Evolutionary conservation across 1,284 basidiomycete genomes (phyloP).

Genomic region (Trichosporon coremiiforme): DNA sequence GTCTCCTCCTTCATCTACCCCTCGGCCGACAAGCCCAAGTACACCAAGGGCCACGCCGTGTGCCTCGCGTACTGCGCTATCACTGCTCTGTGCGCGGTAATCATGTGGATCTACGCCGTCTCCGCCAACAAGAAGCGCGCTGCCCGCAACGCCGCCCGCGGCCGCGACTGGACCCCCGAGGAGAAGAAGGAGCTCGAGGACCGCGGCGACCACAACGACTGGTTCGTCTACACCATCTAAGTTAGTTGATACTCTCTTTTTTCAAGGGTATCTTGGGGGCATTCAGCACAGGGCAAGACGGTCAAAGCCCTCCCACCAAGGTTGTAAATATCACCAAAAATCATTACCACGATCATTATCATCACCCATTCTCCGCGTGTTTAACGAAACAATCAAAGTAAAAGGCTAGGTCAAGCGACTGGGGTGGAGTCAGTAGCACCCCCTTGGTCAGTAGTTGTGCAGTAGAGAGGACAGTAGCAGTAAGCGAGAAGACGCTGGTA

Average conservation of each 20-base stretch:
- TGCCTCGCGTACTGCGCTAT: conserved; percentile 42
- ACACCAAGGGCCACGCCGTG: conserved; percentile 43
- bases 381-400: not conserved
- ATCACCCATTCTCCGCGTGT: not conserved
- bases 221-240: conserved; percentile 47
- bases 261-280: too few relatives aligned
- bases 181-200: conserved; percentile 44
- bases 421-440: not conserved
- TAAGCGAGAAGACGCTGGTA: not conserved
- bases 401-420: not conserved
- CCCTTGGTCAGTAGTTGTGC: not conserved
- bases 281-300: not conserved
- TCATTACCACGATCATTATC: not conserved
- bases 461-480: not conserved
- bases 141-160: conserved; percentile 37
- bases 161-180: conserved; percentile 41
- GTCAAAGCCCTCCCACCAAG: not conserved
- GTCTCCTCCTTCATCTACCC: conserved; percentile 60
- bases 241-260: not conserved
- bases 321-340: not conserved
- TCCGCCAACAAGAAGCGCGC: conserved; percentile 38
- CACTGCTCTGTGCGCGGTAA: conserved; percentile 31
- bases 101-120: conserved; percentile 38
- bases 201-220: conserved; percentile 45
- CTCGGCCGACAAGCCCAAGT: conserved; percentile 35